phyloP scores from a whole-genome alignment of 2,329 filamentous ascomycete species.

The Emmonsiellopsis sp. region DNA sequence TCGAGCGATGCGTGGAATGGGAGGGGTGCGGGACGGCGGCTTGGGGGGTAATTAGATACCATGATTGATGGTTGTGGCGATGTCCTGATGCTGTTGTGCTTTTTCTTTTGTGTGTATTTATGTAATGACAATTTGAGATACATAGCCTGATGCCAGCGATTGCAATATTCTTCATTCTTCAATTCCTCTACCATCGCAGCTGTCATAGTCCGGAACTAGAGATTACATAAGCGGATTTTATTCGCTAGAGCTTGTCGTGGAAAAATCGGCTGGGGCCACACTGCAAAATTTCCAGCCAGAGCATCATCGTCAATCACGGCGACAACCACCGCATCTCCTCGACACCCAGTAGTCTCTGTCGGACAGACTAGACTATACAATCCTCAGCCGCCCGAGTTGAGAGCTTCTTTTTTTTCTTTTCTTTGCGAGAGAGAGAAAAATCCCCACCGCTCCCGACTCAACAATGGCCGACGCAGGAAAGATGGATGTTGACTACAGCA shows the following conservation, averaged over 20 bases:
- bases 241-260: not conserved
- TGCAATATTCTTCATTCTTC: too few relatives aligned
- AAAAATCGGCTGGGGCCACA: not conserved
- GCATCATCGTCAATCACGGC: not conserved
- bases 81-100: not conserved
- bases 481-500: conserved; percentile 66
- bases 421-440: not conserved
- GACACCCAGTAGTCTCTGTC: not conserved
- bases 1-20: conserved; percentile 2
- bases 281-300: conserved; percentile 1
- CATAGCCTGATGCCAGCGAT: too few relatives aligned
- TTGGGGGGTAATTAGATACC: not conserved
- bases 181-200: too few relatives aligned
- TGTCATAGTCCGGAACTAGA: not conserved
- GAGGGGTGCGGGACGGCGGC: conserved; percentile 1
- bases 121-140: too few relatives aligned
- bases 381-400: too few relatives aligned
- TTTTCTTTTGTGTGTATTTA: not conserved
- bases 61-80: conserved; percentile 6
- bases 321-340: not conserved
- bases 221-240: not conserved
- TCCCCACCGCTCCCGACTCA: not conserved
- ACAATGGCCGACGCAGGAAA: conserved; percentile 42
- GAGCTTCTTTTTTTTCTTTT: conserved; percentile 6
- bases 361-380: too few relatives aligned